These are phyloP conservation scores for Neofusicoccum ribis DNA, from an alignment of 2,329 filamentous ascomycete genomes.

Conservation along the genomic window DNA sequence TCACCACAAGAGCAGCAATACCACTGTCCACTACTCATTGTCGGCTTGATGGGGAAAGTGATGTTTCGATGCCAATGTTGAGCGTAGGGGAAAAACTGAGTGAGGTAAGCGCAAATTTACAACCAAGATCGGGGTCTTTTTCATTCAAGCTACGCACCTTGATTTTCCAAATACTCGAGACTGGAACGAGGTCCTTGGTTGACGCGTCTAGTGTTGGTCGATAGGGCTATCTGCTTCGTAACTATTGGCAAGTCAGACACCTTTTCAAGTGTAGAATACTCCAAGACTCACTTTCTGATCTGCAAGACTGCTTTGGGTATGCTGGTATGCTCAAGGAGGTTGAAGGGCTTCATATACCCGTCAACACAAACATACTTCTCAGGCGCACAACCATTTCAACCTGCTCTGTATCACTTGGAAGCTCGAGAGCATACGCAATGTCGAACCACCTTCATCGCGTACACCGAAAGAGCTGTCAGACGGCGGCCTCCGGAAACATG, in stretches of 20 bases:
- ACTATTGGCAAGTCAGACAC: not conserved
- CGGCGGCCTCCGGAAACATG: not conserved
- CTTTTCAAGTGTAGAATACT: not conserved
- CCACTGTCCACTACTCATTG: not conserved
- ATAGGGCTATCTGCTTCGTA: not conserved
- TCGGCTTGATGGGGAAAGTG: no score
- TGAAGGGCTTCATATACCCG: not conserved
- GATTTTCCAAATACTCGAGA: not conserved
- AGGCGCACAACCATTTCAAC: not conserved
- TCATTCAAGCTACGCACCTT: not conserved
- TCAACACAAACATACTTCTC: not conserved
- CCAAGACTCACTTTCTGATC: not conserved
- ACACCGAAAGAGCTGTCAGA: not conserved
- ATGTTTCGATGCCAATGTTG: not conserved
- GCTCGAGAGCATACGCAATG: not conserved
- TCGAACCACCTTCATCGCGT: not conserved
- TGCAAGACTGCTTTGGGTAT: not conserved
- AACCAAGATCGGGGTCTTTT: not conserved
- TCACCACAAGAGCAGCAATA: slow-evolving; percentile 1
- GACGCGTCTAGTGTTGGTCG: no score
- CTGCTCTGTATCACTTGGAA: not conserved
- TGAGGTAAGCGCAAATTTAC: not conserved
- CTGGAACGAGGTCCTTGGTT: not conserved
- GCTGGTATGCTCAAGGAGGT: not conserved
- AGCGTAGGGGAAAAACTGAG: no score